A percentile compares a stretch with the other conserved stretches of the same genome.
Conservation (phyloP, 2,329 filamentous ascomycete species). For the Bipolaris oryzae region DNA sequence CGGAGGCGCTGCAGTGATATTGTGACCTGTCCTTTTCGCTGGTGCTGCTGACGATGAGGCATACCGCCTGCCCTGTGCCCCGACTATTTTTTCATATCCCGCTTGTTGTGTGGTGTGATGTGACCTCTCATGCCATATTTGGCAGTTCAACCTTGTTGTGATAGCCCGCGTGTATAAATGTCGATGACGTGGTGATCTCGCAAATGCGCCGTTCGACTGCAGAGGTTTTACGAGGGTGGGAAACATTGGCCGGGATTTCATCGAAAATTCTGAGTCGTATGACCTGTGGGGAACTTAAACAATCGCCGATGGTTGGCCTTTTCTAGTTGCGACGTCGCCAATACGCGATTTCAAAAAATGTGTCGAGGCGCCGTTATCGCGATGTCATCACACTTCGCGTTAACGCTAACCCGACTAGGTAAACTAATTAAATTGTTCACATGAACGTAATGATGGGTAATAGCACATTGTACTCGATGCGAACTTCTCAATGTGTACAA, state of each 20-base stretch:
- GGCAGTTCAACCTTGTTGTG: constrained; percentile 15
- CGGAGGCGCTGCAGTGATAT: constrained; percentile 5
- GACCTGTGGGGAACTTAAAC: background rate
- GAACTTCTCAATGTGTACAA: background rate
- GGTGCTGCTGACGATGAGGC: constrained; percentile 14
- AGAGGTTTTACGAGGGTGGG: constrained; percentile 4
- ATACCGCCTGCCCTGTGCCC: constrained; percentile 1
- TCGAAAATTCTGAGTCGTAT: constrained; percentile 7
- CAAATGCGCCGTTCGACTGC: constrained; percentile 3
- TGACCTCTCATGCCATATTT: constrained; percentile 12
- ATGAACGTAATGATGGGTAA: background rate
- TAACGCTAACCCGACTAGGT: constrained; percentile 21
- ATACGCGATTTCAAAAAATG: constrained; percentile 20
- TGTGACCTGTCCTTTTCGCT: constrained; percentile 12
- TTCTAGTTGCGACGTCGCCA: constrained; percentile 21
- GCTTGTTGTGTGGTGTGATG: background rate
- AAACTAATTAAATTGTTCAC: constrained; percentile 3
- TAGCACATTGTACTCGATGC: background rate
- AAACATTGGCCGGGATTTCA: constrained; percentile 32
- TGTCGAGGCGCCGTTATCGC: constrained; percentile 17
- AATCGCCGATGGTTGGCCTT: background rate
- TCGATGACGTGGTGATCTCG: constrained; percentile 19
- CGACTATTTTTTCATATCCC: background rate
- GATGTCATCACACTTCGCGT: constrained; percentile 39
- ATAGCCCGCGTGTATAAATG: constrained; percentile 8